These are phyloP conservation scores for Colletotrichum sp. DNA, from an alignment of 2,329 filamentous ascomycete genomes.

Conservation along the genomic window DNA sequence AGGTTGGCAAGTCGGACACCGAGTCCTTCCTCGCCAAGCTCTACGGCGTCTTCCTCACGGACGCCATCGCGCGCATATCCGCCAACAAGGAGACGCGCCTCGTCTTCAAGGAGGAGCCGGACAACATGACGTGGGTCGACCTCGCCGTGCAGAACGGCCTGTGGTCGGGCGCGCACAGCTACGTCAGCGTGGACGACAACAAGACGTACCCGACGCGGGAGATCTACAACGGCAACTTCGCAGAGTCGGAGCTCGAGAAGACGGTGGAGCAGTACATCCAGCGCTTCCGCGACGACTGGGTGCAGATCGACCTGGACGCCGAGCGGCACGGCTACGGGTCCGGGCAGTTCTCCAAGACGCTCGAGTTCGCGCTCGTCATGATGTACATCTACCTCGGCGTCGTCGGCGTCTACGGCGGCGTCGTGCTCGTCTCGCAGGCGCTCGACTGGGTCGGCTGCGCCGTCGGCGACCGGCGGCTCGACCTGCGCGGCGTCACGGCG, in stretches of 20 bases:
- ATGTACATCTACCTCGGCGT: constrained; percentile 7
- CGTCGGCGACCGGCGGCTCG: neutral
- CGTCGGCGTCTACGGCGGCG: neutral
- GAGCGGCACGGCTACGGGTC: constrained; percentile 1
- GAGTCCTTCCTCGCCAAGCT: neutral
- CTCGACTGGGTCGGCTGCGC: neutral
- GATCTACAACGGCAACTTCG: neutral
- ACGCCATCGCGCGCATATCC: neutral
- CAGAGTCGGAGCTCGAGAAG: neutral
- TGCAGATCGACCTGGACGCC: neutral
- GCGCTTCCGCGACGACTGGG: neutral
- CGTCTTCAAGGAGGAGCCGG: neutral
- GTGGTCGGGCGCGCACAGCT: neutral
- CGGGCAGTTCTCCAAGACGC: neutral
- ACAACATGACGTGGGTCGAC: neutral
- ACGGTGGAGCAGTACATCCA: neutral
- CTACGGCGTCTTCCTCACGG: neutral
- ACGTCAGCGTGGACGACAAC: neutral
- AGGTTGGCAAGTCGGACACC: neutral
- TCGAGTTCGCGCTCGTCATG: neutral
- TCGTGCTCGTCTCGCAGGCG: neutral
- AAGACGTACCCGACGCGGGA: neutral
- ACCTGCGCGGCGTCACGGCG: neutral
- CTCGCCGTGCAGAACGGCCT: neutral
- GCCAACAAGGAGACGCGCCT: neutral